These are phyloP conservation scores for Eucalyptus paniculata DNA, from an alignment of 345 rosid species.

Conservation along the genomic window DNA sequence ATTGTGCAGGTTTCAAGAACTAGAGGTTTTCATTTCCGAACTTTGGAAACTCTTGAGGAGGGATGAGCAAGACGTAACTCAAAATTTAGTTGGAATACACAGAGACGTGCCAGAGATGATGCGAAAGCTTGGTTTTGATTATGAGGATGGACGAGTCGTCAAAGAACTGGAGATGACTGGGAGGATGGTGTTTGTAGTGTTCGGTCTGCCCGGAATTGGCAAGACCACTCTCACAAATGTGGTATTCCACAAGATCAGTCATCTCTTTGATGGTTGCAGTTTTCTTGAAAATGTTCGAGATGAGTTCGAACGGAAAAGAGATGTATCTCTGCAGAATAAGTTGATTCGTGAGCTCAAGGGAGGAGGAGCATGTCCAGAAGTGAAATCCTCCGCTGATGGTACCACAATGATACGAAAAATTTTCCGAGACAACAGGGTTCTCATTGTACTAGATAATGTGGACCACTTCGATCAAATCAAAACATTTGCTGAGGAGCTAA, in stretches of 20 bases:
- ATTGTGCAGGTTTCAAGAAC: no score
- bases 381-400: not conserved
- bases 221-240: no score
- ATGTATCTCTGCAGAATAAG: no score
- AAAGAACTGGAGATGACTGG: rapidly evolving
- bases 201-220: no score
- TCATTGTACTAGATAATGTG: not conserved
- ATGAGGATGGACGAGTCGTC: not conserved
- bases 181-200: no score
- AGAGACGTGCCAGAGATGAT: not conserved
- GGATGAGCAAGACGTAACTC: not conserved
- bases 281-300: no score
- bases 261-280: no score
- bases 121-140: not conserved
- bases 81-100: not conserved
- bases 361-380: no score
- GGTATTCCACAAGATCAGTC: no score
- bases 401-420: not conserved
- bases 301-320: no score
- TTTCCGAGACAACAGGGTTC: not conserved
- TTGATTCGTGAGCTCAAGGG: no score
- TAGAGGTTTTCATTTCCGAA: not conserved
- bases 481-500: not conserved
- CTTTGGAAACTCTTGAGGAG: not conserved
- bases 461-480: not conserved